These are phyloP conservation scores for Lyophyllum atratum DNA, from an alignment of 768 basidiomycete species.

Conservation along the genomic window DNA sequence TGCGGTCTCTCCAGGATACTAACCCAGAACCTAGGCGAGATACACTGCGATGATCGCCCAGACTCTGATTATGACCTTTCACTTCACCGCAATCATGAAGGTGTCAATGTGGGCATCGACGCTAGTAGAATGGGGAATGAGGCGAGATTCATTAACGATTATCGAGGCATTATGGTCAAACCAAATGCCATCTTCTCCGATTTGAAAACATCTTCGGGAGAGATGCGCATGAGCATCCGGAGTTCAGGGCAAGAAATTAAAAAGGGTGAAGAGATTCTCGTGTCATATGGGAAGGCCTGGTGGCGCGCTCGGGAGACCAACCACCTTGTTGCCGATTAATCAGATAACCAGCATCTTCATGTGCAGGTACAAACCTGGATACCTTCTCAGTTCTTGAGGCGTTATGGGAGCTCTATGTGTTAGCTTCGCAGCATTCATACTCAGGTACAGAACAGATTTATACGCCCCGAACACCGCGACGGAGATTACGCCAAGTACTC, in stretches of 20 bases:
- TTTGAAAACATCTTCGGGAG: slow-evolving; percentile 50
- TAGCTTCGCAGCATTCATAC: background rate
- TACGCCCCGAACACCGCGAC: background rate
- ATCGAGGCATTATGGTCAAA: slow-evolving; percentile 68
- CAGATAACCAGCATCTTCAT: background rate
- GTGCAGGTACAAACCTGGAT: background rate
- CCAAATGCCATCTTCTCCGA: slow-evolving; percentile 78
- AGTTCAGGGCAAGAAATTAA: slow-evolving; percentile 57
- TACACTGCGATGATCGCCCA: slow-evolving; percentile 76
- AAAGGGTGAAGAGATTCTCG: slow-evolving; percentile 84
- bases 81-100: slow-evolving; percentile 59
- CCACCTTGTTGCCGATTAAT: background rate
- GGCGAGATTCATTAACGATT: slow-evolving; percentile 90
- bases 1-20: slow-evolving; percentile 1
- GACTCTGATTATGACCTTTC: slow-evolving; percentile 89
- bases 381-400: background rate
- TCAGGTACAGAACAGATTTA: background rate
- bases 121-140: slow-evolving; percentile 80
- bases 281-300: slow-evolving; percentile 88
- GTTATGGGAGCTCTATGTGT: background rate
- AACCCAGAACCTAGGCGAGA: slow-evolving; percentile 52
- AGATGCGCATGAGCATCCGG: slow-evolving; percentile 79
- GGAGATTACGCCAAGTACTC: slow-evolving; percentile 3
- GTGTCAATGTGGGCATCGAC: slow-evolving; percentile 74
- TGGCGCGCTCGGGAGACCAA: slow-evolving; percentile 55